Percentiles rank a stretch among this genome's conserved stretches.
Conservation (phyloP, 371 early-diverging fungal species). For the Amoeboaphelidium occidentale region DNA sequence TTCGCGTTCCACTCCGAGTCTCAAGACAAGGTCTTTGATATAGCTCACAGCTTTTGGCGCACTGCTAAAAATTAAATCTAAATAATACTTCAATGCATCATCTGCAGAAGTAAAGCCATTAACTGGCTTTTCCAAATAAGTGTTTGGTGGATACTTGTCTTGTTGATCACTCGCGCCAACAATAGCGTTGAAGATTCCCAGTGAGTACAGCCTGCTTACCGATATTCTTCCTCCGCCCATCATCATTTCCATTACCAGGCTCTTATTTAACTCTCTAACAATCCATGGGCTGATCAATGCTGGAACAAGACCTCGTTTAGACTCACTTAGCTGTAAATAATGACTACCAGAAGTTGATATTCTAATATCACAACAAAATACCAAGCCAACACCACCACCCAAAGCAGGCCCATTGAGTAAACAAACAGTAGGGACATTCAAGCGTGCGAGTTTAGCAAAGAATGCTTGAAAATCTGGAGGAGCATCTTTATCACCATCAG, state of each 20-base stretch:
- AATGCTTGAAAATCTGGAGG: not conserved
- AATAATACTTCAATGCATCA: not conserved
- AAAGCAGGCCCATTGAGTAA: constrained; percentile 40
- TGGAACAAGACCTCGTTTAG: constrained; percentile 36
- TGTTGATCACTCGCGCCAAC: not conserved
- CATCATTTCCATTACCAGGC: constrained; percentile 17
- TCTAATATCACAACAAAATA: constrained; percentile 35
- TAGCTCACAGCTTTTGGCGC: not conserved
- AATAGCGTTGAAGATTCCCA: not conserved
- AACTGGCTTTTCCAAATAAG: not conserved
- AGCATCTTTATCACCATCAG: not conserved
- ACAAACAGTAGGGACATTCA: constrained; percentile 34
- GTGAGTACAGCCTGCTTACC: not conserved
- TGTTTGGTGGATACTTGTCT: not conserved
- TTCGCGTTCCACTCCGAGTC: not conserved
- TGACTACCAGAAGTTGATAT: constrained; percentile 16
- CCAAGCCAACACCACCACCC: constrained; percentile 40
- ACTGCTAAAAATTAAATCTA: not conserved
- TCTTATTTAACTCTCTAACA: constrained; percentile 31
- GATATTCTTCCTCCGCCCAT: not conserved
- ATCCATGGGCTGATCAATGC: constrained; percentile 41
- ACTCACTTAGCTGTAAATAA: constrained; percentile 34
- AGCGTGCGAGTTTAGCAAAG: constrained; percentile 13
- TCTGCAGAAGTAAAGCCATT: not conserved
- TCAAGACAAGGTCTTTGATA: not conserved